Conservation (phyloP, 1,284 basidiomycete genomes). For the Cryptococcus wingfieldii region DNA sequence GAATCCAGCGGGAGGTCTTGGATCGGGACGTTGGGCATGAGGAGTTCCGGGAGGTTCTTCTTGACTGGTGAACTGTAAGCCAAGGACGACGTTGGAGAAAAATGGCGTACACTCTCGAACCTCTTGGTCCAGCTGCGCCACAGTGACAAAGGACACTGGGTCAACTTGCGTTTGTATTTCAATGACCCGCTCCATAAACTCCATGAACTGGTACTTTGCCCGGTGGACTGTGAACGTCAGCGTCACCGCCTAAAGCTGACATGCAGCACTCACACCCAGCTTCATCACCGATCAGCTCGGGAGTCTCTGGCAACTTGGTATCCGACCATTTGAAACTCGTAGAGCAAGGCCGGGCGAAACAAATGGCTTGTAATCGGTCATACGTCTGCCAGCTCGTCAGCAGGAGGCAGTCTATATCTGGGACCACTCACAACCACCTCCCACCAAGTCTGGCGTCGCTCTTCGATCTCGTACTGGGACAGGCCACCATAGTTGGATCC, state of each 20-base stretch:
- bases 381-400: constrained; percentile 25
- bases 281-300: constrained; percentile 25
- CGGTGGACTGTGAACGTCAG: constrained; percentile 27
- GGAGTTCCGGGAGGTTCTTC: constrained; percentile 31
- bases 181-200: constrained; percentile 44
- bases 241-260: neutral
- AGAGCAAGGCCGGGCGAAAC: constrained; percentile 43
- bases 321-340: constrained; percentile 36
- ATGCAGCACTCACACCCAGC: constrained; percentile 34
- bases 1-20: constrained; percentile 37
- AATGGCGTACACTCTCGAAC: constrained; percentile 33
- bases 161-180: constrained; percentile 44
- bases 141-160: constrained; percentile 29
- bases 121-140: constrained; percentile 40
- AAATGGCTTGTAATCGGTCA: constrained; percentile 45
- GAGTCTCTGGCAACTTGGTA: constrained; percentile 35
- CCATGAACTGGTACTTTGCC: constrained; percentile 39
- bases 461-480: constrained; percentile 40
- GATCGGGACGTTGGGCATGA: constrained; percentile 36
- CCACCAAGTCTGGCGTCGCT: constrained; percentile 46
- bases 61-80: constrained; percentile 25
- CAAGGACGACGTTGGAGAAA: neutral
- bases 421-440: constrained; percentile 36
- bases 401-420: neutral
- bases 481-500: constrained; percentile 42